Conservation (phyloP, 176 grass and related monocot species). For the Cenchrus purpureus region DNA sequence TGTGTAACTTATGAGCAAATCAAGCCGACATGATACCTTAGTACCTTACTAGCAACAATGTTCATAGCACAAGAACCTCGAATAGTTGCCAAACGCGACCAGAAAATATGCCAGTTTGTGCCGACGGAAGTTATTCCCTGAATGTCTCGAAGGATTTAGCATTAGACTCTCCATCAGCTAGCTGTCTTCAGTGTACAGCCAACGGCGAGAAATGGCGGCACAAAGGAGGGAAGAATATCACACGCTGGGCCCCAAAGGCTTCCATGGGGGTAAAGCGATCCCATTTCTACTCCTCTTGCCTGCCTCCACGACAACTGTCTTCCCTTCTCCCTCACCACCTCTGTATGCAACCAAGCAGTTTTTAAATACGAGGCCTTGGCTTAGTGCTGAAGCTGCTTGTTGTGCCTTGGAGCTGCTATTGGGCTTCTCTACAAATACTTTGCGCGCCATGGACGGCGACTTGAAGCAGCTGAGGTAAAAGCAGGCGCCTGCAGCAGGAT, state of each 20-base stretch:
- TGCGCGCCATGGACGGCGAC: conserved; percentile 34
- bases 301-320: conserved; percentile 37
- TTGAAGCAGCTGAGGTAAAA: conserved; percentile 43
- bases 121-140: conserved; percentile 35
- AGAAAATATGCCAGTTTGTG: conserved; percentile 15
- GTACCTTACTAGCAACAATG: background rate
- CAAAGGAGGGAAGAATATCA: conserved; percentile 21
- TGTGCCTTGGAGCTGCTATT: conserved; percentile 33
- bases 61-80: conserved; percentile 23
- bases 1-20: conserved; percentile 3
- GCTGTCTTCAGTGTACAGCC: conserved; percentile 41
- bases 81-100: conserved; percentile 26
- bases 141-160: background rate
- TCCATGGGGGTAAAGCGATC: conserved; percentile 63
- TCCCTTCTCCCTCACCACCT: conserved; percentile 21
- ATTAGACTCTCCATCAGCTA: background rate
- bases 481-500: background rate
- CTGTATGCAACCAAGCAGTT: conserved; percentile 43
- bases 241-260: conserved; percentile 27
- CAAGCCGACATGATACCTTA: background rate
- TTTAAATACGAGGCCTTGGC: conserved; percentile 43
- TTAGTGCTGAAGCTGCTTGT: conserved; percentile 39
- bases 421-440: conserved; percentile 52
- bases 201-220: conserved; percentile 35
- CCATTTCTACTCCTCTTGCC: conserved; percentile 53